Evolutionary conservation across 345 rosid species (phyloP), one percentile per base, ranked within the genome.

Genomic region (Pelargonium nanum): DNA sequence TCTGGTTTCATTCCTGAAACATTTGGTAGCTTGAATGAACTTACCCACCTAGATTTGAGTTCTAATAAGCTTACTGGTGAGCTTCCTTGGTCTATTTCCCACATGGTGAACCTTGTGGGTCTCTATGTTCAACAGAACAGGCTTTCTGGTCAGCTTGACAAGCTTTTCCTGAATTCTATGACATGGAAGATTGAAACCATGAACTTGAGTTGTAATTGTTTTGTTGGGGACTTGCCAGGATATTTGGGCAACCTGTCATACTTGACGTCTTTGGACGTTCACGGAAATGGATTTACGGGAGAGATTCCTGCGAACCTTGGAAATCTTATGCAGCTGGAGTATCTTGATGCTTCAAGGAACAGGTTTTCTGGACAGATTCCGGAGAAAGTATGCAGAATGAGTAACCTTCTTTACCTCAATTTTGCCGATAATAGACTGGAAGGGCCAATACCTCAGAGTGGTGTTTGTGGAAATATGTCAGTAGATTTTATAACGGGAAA

Each of bases 41-140:
- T 89, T 24, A 83, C 81, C 44, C 94, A 80, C 72, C 67, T 93
- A 78, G 97, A 93, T 68, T 74, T 89, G 67, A 89, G 97, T 75
- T 44, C 25, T 26, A 93, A 87, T 66, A 71, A 76, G 67, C 82
- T 93, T 21, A 68, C 58, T 17, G 91, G 91, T 1, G 75, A 72
- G 77, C 83, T 89, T 54, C 88, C 94, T 56, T 65, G 81, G 34
- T 73, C 83, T 0, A 56, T 88, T 55, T 78, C 92, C 19, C 66
- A 24, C 2, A 80, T 80, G 81, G 72, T 76, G 66, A 85, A 81
- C 75, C 85, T 93, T 30, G 92, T 83, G 24, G 96, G 95, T 26
- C 74, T 93, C 17, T 84, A 78, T 56, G 75, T 89, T 71, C 90
- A 85, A 71, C 78, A 75, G 56, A 93, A 93, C 59, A 73, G 67